These are phyloP conservation scores for Aspergillus calidoustus DNA, from an alignment of 2,329 filamentous ascomycete genomes.

Conservation along the genomic window DNA sequence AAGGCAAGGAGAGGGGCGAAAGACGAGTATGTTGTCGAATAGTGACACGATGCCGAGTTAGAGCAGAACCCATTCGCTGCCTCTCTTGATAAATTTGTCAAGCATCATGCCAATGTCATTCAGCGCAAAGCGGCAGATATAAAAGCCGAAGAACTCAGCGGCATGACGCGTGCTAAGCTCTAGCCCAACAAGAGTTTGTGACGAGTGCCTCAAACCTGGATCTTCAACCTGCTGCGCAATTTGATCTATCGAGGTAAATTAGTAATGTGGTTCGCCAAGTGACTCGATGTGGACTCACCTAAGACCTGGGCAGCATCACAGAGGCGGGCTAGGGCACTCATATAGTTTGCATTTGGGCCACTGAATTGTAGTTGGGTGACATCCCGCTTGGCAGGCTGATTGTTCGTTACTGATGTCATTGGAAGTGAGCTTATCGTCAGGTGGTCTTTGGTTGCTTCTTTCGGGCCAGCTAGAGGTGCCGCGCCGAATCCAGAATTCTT, in stretches of 20 bases:
- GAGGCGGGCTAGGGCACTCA: constrained; percentile 83
- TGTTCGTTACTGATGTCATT: constrained; percentile 68
- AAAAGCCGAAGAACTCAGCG: constrained; percentile 97
- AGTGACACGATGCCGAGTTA: constrained; percentile 31
- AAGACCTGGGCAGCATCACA: constrained; percentile 93
- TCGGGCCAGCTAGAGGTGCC: constrained; percentile 40
- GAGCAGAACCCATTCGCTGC: constrained; percentile 86
- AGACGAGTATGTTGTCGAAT: background rate
- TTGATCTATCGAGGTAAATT: constrained; percentile 66
- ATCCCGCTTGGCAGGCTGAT: constrained; percentile 73
- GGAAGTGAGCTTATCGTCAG: constrained; percentile 74
- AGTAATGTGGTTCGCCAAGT: constrained; percentile 18
- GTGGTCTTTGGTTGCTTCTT: constrained; percentile 61
- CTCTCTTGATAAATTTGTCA: constrained; percentile 96
- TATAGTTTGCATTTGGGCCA: constrained; percentile 87
- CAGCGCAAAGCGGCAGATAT: constrained; percentile 92
- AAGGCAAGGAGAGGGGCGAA: background rate
- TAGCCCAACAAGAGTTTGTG: constrained; percentile 91
- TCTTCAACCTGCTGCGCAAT: constrained; percentile 96
- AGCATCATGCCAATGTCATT: constrained; percentile 81
- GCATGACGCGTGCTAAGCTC: constrained; percentile 92
- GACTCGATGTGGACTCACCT: constrained; percentile 60
- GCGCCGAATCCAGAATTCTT: constrained; percentile 77
- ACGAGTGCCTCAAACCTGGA: constrained; percentile 86
- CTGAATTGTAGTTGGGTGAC: constrained; percentile 70